Conservation (phyloP, 2,329 filamentous ascomycete species). For the Hypoxylon sp. region DNA sequence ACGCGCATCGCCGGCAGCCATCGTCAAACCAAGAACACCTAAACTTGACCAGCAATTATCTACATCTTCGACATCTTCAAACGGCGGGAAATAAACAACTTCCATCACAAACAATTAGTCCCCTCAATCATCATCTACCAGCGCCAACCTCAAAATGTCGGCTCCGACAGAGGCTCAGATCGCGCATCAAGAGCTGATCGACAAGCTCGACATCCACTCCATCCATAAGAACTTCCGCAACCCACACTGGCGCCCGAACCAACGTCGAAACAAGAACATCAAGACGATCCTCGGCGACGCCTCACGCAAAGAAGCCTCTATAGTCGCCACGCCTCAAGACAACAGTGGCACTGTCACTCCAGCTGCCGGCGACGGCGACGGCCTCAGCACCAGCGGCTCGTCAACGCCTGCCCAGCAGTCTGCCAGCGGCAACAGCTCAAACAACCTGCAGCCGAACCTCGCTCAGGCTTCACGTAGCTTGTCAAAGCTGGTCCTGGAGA, state of each 20-base stretch:
- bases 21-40: neutral
- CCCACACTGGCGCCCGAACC: constrained; percentile 88
- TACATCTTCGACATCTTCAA: neutral
- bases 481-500: constrained; percentile 90
- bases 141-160: constrained; percentile 61
- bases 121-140: constrained; percentile 15
- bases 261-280: constrained; percentile 98
- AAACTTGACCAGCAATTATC: neutral
- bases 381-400: constrained; percentile 70
- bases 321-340: constrained; percentile 83
- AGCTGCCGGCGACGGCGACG: constrained; percentile 60
- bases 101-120: neutral
- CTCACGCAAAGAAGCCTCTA: constrained; percentile 88
- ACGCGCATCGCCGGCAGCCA: neutral
- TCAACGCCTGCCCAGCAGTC: constrained; percentile 67
- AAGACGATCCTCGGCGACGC: constrained; percentile 96
- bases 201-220: constrained; percentile 90
- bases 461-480: constrained; percentile 90
- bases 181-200: constrained; percentile 87
- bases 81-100: neutral
- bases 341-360: constrained; percentile 84
- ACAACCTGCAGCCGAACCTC: constrained; percentile 74
- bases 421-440: constrained; percentile 50
- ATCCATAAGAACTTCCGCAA: constrained; percentile 93
- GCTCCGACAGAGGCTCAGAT: constrained; percentile 81